Conservation (phyloP, 2,329 filamentous ascomycete species). For the Amesomyces nigricolor region DNA sequence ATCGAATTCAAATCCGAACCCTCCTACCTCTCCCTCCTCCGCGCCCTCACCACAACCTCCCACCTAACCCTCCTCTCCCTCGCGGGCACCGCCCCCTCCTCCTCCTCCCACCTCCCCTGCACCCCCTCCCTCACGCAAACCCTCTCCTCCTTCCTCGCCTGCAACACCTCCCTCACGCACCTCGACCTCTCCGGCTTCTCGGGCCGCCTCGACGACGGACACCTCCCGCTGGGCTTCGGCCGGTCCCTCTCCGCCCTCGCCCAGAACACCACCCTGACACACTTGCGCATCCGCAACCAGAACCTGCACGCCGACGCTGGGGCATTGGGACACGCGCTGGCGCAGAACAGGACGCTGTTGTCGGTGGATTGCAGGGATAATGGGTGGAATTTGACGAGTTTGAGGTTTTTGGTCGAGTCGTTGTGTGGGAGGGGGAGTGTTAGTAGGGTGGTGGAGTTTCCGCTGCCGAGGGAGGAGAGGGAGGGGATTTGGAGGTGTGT, state of each 20-base stretch:
- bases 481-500: slow-evolving; percentile 26
- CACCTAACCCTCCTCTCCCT: slow-evolving; percentile 49
- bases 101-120: slow-evolving; percentile 29
- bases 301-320: slow-evolving; percentile 50
- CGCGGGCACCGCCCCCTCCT: slow-evolving; percentile 47
- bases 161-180: slow-evolving; percentile 46
- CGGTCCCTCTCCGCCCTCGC: slow-evolving; percentile 37
- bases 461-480: slow-evolving; percentile 29
- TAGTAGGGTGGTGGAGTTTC: slow-evolving; percentile 33
- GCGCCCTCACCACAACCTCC: slow-evolving; percentile 44
- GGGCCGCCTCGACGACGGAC: slow-evolving; percentile 52
- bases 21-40: slow-evolving; percentile 47
- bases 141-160: slow-evolving; percentile 46
- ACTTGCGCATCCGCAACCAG: slow-evolving; percentile 52
- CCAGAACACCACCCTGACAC: slow-evolving; percentile 33
- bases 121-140: slow-evolving; percentile 44
- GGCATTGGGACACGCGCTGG: slow-evolving; percentile 43
- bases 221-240: slow-evolving; percentile 49
- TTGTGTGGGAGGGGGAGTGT: slow-evolving; percentile 22
- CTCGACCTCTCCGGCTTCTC: slow-evolving; percentile 53
- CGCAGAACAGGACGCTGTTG: slow-evolving; percentile 43
- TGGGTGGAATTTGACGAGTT: slow-evolving; percentile 48
- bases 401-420: slow-evolving; percentile 42
- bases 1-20: slow-evolving; percentile 49
- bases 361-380: slow-evolving; percentile 53